These are phyloP conservation scores for Leccinum huronense DNA, from an alignment of 1,284 basidiomycete species.

Conservation along the genomic window DNA sequence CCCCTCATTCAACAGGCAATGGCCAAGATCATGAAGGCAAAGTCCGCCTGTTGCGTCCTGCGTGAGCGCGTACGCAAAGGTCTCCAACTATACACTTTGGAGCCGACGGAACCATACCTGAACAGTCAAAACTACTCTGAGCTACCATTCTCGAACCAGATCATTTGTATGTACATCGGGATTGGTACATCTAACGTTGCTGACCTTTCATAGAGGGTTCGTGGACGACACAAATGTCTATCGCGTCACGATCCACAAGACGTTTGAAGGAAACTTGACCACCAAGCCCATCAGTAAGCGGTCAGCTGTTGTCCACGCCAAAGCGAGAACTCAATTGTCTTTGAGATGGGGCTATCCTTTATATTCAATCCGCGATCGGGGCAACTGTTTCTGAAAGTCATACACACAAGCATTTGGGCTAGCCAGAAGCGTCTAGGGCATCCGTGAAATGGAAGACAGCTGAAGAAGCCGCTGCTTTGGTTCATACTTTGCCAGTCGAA, in stretches of 20 bases:
- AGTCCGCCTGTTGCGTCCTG: constrained; percentile 96
- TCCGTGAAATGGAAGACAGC: constrained; percentile 99
- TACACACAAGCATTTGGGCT: constrained; percentile 99
- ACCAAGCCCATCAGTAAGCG: constrained; percentile 94
- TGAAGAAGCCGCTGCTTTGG: constrained; percentile 98
- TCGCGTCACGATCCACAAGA: constrained; percentile 99
- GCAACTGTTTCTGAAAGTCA: constrained; percentile 98
- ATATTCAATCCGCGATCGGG: constrained; percentile 99
- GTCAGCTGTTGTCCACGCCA: too few relatives aligned
- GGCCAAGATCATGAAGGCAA: constrained; percentile 99
- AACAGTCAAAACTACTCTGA: constrained; percentile 99
- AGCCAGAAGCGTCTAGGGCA: constrained; percentile 99
- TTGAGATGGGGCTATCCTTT: constrained; percentile 82
- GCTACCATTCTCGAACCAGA: constrained; percentile 93
- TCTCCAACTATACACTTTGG: constrained; percentile 97
- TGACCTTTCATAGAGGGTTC: constrained; percentile 61
- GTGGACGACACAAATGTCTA: constrained; percentile 99
- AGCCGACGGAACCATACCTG: constrained; percentile 98
- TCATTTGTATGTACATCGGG: constrained; percentile 76
- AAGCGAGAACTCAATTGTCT: too few relatives aligned
- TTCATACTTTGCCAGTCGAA: constrained; percentile 96
- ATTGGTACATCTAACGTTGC: constrained; percentile 4
- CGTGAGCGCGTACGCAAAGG: constrained; percentile 99
- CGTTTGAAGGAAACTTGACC: constrained; percentile 99
- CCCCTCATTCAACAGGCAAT: constrained; percentile 98